phyloP scores from a whole-genome alignment of 108 stramenopile genomes.

The Cyclotella atomus region DNA sequence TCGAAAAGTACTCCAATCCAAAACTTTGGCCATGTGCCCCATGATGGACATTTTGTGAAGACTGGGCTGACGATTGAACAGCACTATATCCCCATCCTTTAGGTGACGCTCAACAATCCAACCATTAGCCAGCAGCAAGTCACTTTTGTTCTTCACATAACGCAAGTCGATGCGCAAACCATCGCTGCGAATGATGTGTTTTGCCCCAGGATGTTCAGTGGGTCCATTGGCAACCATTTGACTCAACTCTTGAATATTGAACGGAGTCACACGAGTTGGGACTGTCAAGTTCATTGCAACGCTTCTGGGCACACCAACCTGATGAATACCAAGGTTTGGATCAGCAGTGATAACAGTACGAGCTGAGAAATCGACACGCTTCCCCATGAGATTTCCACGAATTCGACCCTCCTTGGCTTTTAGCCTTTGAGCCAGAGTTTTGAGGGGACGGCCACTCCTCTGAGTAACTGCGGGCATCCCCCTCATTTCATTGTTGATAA shows the following conservation, averaged over 20 bases:
- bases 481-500: conserved; percentile 94
- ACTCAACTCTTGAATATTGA: conserved; percentile 88
- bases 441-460: conserved; percentile 95
- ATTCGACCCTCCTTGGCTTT: conserved; percentile 99
- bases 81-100: conserved; percentile 95
- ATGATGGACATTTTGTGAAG: conserved; percentile 99
- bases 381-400: conserved; percentile 99
- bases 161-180: conserved; percentile 94
- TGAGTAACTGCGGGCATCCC: conserved; percentile 95
- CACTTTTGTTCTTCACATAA: conserved; percentile 93
- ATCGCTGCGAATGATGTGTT: conserved; percentile 96
- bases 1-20: conserved; percentile 99
- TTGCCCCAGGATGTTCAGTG: conserved; percentile 95
- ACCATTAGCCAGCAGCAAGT: conserved; percentile 89
- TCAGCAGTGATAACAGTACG: conserved; percentile 99
- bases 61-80: conserved; percentile 99
- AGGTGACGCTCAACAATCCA: conserved; percentile 99
- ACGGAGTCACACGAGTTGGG: conserved; percentile 95
- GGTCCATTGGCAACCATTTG: conserved; percentile 95
- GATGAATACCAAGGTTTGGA: conserved; percentile 98
- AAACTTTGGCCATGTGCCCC: conserved; percentile 97
- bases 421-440: conserved; percentile 94
- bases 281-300: conserved; percentile 98
- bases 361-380: conserved; percentile 99
- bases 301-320: conserved; percentile 97